Evolutionary conservation across 345 rosid genomes (phyloP).

Genomic region (Alliaria petiolata): DNA sequence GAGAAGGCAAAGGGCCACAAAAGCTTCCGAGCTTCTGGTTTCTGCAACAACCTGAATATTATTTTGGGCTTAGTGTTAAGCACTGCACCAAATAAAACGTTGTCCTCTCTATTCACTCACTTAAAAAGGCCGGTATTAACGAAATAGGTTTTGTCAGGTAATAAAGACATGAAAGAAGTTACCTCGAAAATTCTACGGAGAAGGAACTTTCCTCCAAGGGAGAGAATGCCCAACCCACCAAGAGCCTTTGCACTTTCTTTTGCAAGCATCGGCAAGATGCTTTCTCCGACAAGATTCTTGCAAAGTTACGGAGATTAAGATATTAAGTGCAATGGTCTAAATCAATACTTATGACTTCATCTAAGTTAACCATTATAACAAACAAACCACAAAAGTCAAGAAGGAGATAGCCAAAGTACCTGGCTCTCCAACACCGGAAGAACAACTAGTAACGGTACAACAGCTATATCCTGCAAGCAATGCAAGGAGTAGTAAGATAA

Average conservation of each 20-base stretch:
- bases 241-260: constrained; percentile 89
- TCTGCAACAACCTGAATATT: constrained; percentile 85
- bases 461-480: constrained; percentile 85
- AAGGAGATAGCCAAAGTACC: constrained; percentile 40
- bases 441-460: constrained; percentile 88
- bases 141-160: background rate
- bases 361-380: background rate
- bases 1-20: constrained; percentile 91
- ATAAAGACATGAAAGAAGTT: constrained; percentile 3
- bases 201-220: constrained; percentile 82
- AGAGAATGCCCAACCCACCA: constrained; percentile 83
- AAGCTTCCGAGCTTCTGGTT: constrained; percentile 94
- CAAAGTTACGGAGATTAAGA: background rate
- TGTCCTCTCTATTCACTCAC: constrained; percentile 13
- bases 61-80: constrained; percentile 29
- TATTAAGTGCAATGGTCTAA: background rate
- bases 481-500: constrained; percentile 1
- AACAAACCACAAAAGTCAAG: background rate
- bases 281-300: constrained; percentile 66
- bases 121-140: background rate
- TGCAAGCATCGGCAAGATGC: constrained; percentile 87
- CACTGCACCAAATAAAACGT: constrained; percentile 24
- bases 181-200: constrained; percentile 90
- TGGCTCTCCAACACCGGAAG: constrained; percentile 93
- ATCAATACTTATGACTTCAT: background rate